Conservation (phyloP, 2,329 filamentous ascomycete species). For the Fusarium denticulatum region DNA sequence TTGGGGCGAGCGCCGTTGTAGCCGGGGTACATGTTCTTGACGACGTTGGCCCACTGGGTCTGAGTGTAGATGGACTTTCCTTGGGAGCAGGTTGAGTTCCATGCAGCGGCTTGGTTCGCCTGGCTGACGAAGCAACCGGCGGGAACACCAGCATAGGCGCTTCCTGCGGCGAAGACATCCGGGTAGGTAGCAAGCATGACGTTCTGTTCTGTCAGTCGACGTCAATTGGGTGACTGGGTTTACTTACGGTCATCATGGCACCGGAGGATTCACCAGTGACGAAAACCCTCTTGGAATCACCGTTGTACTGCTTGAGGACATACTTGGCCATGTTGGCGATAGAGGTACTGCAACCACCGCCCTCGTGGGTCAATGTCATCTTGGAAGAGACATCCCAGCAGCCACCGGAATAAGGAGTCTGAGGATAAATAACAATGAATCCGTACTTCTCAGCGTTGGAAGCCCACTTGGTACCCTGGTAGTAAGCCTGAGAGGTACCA, state of each 20-base stretch:
- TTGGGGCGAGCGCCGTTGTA: slow-evolving; percentile 13
- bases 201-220: background rate
- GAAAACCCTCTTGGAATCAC: slow-evolving; percentile 12
- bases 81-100: slow-evolving; percentile 16
- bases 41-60: slow-evolving; percentile 10
- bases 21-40: slow-evolving; percentile 22
- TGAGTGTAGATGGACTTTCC: background rate
- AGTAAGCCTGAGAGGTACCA: background rate
- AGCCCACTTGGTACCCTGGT: slow-evolving; percentile 10
- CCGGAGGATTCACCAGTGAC: slow-evolving; percentile 20
- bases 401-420: slow-evolving; percentile 15
- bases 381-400: slow-evolving; percentile 21
- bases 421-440: slow-evolving; percentile 12
- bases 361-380: slow-evolving; percentile 12
- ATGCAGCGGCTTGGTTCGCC: background rate
- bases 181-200: slow-evolving; percentile 16
- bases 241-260: slow-evolving; percentile 19
- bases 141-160: slow-evolving; percentile 12
- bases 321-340: slow-evolving; percentile 21
- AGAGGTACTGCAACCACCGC: slow-evolving; percentile 7
- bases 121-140: slow-evolving; percentile 13
- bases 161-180: slow-evolving; percentile 4
- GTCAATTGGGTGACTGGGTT: background rate
- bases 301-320: slow-evolving; percentile 5
- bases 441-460: slow-evolving; percentile 21